phyloP scores from a whole-genome alignment of 768 basidiomycete species.

The Obba rivulosa region DNA sequence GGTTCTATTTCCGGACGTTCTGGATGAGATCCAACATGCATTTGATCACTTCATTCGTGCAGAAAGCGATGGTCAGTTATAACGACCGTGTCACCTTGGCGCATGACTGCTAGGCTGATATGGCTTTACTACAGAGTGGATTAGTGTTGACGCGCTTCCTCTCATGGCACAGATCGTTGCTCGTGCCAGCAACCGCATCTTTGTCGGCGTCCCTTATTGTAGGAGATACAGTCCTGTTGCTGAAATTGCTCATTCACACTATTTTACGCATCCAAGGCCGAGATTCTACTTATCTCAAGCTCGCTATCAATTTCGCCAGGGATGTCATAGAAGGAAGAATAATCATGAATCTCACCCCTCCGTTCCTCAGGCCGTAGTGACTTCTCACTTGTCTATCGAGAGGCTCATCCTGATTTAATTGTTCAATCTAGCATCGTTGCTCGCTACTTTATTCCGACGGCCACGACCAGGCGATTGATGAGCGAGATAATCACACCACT shows the following conservation, averaged over 20 bases:
- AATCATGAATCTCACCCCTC: slow-evolving; percentile 11
- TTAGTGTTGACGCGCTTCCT: not conserved
- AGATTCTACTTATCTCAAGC: slow-evolving; percentile 7
- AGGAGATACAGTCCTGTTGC: not conserved
- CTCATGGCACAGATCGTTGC: slow-evolving; percentile 11
- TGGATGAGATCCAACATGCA: slow-evolving; percentile 16
- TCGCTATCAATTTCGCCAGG: slow-evolving; percentile 11
- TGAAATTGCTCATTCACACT: not conserved
- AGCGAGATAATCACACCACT: slow-evolving; percentile 9
- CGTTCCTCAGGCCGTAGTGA: slow-evolving; percentile 12
- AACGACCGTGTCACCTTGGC: not conserved
- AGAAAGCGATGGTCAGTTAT: not conserved
- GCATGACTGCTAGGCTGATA: too few species aligned
- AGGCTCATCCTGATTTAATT: not conserved
- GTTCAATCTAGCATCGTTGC: not conserved
- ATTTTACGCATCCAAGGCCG: slow-evolving; percentile 9
- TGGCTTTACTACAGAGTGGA: slow-evolving; percentile 2
- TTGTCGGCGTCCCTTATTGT: slow-evolving; percentile 15
- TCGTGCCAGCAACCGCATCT: slow-evolving; percentile 15
- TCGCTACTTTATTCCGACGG: slow-evolving; percentile 1
- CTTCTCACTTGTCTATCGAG: not conserved
- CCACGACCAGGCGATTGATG: slow-evolving; percentile 1
- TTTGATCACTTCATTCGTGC: not conserved
- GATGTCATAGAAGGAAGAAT: slow-evolving; percentile 11
- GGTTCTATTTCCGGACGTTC: slow-evolving; percentile 13